Evolutionary conservation across 495 filamentous ascomycete genomes (phyloP).

Genomic region (Pseudotulostoma volvatum): DNA sequence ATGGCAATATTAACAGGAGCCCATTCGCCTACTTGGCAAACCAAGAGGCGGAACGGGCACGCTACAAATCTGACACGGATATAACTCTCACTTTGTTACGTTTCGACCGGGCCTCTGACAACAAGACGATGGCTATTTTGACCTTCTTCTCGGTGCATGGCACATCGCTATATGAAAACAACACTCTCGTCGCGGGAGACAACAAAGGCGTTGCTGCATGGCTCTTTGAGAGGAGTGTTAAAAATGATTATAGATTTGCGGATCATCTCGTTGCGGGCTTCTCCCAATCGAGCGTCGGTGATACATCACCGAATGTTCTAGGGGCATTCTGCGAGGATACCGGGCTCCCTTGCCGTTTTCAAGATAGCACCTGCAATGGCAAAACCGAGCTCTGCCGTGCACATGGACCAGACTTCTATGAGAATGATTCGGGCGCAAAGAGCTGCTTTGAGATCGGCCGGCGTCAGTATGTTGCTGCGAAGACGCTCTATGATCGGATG

Average conservation of each 20-base stretch:
- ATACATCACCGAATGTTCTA: constrained; percentile 77
- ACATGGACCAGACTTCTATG: constrained; percentile 64
- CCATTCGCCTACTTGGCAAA: constrained; percentile 86
- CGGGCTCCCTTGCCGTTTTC: constrained; percentile 46
- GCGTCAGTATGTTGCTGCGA: constrained; percentile 48
- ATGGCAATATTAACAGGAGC: constrained; percentile 82
- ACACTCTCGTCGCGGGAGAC: constrained; percentile 80
- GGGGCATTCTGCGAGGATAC: constrained; percentile 74
- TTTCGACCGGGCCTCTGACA: constrained; percentile 57
- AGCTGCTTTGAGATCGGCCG: constrained; percentile 60
- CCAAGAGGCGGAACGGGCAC: constrained; percentile 56
- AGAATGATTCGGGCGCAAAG: constrained; percentile 50
- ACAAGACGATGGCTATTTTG: constrained; percentile 59
- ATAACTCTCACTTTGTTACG: constrained; percentile 72
- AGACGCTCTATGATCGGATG: constrained; percentile 41
- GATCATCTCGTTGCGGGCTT: constrained; percentile 83
- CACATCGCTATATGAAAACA: constrained; percentile 82
- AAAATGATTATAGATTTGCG: constrained; percentile 33
- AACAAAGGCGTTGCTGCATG: constrained; percentile 92
- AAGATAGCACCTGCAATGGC: constrained; percentile 67
- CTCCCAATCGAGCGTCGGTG: constrained; percentile 86
- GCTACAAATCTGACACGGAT: constrained; percentile 65
- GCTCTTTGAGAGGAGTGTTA: constrained; percentile 61
- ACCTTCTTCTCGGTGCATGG: constrained; percentile 95
- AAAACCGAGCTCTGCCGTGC: constrained; percentile 66